Base-by-base conservation (phyloP, 2,329 filamentous ascomycete species). In the Sporothrix sp. region DNA sequence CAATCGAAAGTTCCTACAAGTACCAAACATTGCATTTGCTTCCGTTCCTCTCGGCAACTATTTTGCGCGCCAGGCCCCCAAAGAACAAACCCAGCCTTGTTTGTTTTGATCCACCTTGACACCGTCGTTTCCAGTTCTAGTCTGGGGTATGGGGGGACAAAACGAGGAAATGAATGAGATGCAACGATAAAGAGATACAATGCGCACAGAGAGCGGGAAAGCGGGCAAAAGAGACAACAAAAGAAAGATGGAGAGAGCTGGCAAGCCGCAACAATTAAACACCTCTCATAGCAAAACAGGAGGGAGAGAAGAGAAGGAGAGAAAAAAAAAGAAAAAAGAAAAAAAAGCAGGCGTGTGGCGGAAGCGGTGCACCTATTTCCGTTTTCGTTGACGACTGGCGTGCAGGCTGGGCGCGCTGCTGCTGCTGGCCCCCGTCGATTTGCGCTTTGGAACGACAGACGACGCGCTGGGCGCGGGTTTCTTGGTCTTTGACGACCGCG, bases 401-500 rank as follows among this genome's bases (percentile, higher is more conserved):
- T 51, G 52, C 20, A 33, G 11, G 20, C 10, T 35, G 3, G 43
- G 39, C 18, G 36, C 27, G 25, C 16, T 37, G 37, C 40, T 52
- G 27, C 33, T 33, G 23, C 50, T 50, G 3, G 33, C 18, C 9
- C 48, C 40, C 11, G 51, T 39, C 18, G 54, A 50, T 42, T 51
- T 54, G 48, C 47, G 45, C 32, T 52, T 56, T 20, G 52, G 25
- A 32, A 20, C 44, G 7, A 49, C 32, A 11, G 49, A 33, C 21
- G 53, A 55, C 23, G 53, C 53, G 18, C 39, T 43, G 36, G 25
- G 51, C 5, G 53, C 43, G 6, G 51, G 25, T 39, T 53, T 55
- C 10, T 61, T 54, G 20, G 67, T 64, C 35, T 53, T 53, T 21
- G 47, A n/a, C 14, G 53, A 38, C 43, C 27, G 42, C 21, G 50